Evolutionary conservation across 148 eudicot genomes (phyloP).

Genomic region (Salicornia ramosissima): DNA sequence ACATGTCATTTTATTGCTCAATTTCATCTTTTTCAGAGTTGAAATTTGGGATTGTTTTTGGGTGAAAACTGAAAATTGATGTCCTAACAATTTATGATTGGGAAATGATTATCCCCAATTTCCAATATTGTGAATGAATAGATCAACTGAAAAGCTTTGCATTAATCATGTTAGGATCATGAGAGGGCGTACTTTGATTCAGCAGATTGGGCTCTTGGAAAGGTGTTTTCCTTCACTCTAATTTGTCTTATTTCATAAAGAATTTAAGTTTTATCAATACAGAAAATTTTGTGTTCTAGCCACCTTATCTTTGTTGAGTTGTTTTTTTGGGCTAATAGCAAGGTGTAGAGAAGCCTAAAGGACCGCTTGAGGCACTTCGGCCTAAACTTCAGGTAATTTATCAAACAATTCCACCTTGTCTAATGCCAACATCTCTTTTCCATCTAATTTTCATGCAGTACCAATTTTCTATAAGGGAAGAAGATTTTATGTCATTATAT

Average conservation of each 20-base stretch:
- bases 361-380: conserved; percentile 93
- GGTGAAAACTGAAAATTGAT: conserved; percentile 1
- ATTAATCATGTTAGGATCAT: conserved; percentile 67
- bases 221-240: conserved; percentile 41
- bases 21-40: not conserved
- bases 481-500: not conserved
- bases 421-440: not conserved
- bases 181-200: conserved; percentile 98
- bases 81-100: not conserved
- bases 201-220: conserved; percentile 98
- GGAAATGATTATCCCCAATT: not conserved
- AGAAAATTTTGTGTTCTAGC: no score
- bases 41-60: not conserved
- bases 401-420: not conserved
- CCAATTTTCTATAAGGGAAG: not conserved
- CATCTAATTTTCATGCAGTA: not conserved
- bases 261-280: not conserved
- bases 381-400: conserved; percentile 84
- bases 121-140: not conserved
- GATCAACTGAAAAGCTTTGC: conserved; percentile 16
- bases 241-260: not conserved
- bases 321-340: conserved; percentile 45
- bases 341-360: conserved; percentile 88
- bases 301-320: not conserved
- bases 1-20: not conserved